A percentile compares a stretch with the other conserved stretches of the same genome.
phyloP scores from a whole-genome alignment of 2,329 filamentous ascomycete species.

The Verruconis gallopava region DNA sequence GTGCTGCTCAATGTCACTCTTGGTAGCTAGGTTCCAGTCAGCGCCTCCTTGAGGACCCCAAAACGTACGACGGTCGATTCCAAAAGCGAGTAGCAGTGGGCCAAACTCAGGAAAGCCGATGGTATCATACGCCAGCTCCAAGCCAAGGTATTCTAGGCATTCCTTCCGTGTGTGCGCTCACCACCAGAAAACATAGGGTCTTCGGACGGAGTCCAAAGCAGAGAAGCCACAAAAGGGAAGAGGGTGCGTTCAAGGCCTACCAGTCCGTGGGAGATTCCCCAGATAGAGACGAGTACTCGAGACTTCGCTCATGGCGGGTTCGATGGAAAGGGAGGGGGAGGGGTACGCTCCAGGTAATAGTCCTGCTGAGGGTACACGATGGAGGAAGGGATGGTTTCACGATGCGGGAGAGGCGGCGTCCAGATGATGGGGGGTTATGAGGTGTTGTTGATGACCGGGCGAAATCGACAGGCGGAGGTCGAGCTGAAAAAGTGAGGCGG shows the following conservation, averaged over 20 bases:
- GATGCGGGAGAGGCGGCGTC: not conserved
- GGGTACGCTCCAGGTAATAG: no score
- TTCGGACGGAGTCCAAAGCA: conserved; percentile 11
- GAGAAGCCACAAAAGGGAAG: conserved; percentile 12
- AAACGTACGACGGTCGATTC: not conserved
- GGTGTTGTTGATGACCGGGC: no score
- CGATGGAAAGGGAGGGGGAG: no score
- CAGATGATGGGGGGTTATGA: no score
- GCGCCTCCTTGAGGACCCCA: conserved; percentile 5
- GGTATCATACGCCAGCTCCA: not conserved
- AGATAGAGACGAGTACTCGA: conserved; percentile 92
- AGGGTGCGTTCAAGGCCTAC: conserved; percentile 42
- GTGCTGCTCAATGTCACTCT: conserved; percentile 90
- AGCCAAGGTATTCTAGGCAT: not conserved
- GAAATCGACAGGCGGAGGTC: no score
- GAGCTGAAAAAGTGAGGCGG: no score
- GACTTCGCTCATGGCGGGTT: conserved; percentile 58
- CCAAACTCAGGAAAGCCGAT: not conserved
- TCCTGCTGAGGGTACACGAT: no score
- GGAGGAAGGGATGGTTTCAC: not conserved
- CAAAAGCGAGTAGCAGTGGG: not conserved
- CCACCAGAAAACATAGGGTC: not conserved
- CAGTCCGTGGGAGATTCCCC: conserved; percentile 92
- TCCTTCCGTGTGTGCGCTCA: not conserved
- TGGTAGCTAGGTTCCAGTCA: conserved; percentile 56